Base-by-base conservation (phyloP, 306 rosid species). In the Vachellia collinsii region DNA sequence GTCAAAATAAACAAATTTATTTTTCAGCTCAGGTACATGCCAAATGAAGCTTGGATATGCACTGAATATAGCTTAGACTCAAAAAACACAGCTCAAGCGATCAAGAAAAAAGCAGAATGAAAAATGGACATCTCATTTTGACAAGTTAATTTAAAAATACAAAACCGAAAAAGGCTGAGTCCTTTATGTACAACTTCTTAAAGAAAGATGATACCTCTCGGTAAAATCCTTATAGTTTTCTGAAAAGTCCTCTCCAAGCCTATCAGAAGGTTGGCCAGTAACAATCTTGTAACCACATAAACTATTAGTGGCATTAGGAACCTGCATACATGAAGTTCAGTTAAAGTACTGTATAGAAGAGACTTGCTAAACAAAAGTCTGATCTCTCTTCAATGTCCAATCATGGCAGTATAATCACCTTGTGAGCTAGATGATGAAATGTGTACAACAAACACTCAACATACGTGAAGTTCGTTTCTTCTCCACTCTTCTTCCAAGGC, bases 221-320 rank as follows among this genome's bases (percentile, higher is more conserved):
- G 93, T 95, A 78, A 93, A 91, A 72, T 95, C 96, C 82, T 89
- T 90, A 85, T 82, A 86, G 29, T 78, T 86, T 77, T 91, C 99
- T 3, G 99, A 89, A 72, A 95, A 95, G 88, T 95, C 98, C 88
- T 95, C 99, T 63, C 99, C 99, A 79, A 95, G 94, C 87, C 99
- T 90, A 91, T 95, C 99, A 71, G 99, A 95, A 82, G 99, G 99
- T 83, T 95, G 99, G 76, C 99, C 99, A n/a, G 99, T 95, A 62
- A 95, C 99, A 82, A 95, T 91, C 88, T 91, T 95, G 89, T 93
- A 95, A 84, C 99, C 99, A 23, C 99, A 95, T 75, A 95, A 86
- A 84, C 99, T 95, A 87, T 95, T 95, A 61, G 99, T 95, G 63
- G 98, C 98, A 93, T 95, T 95, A 67, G 99, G 99, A 78, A 95